Evolutionary conservation across 1,284 basidiomycete genomes (phyloP).

Genomic region (Trametes hirsuta): DNA sequence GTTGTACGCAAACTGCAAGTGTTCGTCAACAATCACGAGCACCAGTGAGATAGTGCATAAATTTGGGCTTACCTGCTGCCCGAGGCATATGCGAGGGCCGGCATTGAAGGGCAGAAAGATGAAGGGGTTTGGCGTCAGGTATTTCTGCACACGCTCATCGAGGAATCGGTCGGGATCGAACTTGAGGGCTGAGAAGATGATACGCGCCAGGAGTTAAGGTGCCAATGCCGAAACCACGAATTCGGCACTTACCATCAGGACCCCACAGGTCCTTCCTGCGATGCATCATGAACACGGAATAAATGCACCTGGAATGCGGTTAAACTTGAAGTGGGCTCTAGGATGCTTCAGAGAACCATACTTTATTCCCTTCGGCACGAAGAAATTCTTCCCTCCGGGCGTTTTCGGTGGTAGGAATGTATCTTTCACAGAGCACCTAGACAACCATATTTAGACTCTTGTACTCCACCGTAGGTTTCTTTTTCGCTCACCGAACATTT

Average conservation of each 20-base stretch:
- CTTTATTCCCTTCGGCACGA: constrained; percentile 56
- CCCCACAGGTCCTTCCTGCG: constrained; percentile 68
- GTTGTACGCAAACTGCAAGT: constrained; percentile 64
- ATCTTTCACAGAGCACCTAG: constrained; percentile 40
- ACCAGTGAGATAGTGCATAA: too few species aligned
- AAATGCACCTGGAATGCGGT: constrained; percentile 40
- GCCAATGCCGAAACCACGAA: too few species aligned
- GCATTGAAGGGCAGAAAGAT: constrained; percentile 55
- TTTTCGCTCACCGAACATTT: constrained; percentile 44
- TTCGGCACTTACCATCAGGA: constrained; percentile 49
- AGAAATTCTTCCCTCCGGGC: constrained; percentile 50
- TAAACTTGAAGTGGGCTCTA: background rate
- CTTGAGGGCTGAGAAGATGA: constrained; percentile 16
- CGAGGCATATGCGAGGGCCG: constrained; percentile 51
- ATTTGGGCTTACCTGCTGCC: constrained; percentile 41
- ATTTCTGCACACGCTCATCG: constrained; percentile 40
- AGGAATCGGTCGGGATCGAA: constrained; percentile 53
- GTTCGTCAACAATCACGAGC: too few species aligned
- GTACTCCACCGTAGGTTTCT: background rate
- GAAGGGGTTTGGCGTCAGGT: constrained; percentile 45
- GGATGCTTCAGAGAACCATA: constrained; percentile 20
- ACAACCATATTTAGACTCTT: background rate
- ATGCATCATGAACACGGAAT: constrained; percentile 65
- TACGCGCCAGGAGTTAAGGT: background rate
- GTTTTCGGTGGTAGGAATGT: constrained; percentile 49